Evolutionary conservation across 345 rosid species (phyloP).

Genomic region (Erysimum cheiranthoides): DNA sequence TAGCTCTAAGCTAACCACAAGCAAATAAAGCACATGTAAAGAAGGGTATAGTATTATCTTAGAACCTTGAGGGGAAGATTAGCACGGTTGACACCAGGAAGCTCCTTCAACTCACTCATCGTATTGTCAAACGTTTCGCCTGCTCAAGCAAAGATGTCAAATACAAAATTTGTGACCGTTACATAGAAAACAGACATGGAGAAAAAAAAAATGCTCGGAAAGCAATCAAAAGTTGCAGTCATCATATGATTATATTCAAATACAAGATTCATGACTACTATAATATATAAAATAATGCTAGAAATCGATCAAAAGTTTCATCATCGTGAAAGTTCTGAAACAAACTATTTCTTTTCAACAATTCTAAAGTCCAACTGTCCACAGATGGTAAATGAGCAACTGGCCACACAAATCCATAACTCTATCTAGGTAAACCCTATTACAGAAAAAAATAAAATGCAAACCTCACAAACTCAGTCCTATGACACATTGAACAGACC

Average conservation of each 20-base stretch:
- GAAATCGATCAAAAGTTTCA: slow-evolving; percentile 15
- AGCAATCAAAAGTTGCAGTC: slow-evolving; percentile 19
- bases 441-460: no score
- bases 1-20: slow-evolving; percentile 7
- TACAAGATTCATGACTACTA: slow-evolving; percentile 2
- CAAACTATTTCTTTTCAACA: slow-evolving; percentile 4
- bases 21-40: slow-evolving; percentile 31
- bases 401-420: slow-evolving; percentile 23
- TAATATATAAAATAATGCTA: neutral
- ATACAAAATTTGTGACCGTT: slow-evolving; percentile 14
- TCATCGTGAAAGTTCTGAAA: slow-evolving; percentile 15
- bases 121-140: slow-evolving; percentile 69
- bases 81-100: slow-evolving; percentile 79
- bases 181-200: neutral
- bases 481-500: slow-evolving; percentile 1
- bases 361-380: slow-evolving; percentile 17
- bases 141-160: slow-evolving; percentile 46
- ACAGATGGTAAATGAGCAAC: slow-evolving; percentile 15
- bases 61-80: slow-evolving; percentile 84
- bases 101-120: slow-evolving; percentile 72
- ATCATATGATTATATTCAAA: slow-evolving; percentile 7
- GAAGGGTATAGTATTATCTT: no score
- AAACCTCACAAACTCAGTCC: no score
- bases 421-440: neutral
- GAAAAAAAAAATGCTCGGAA: neutral